phyloP scores from a whole-genome alignment of 768 basidiomycete genomes.

The Termitomyces sp. region DNA sequence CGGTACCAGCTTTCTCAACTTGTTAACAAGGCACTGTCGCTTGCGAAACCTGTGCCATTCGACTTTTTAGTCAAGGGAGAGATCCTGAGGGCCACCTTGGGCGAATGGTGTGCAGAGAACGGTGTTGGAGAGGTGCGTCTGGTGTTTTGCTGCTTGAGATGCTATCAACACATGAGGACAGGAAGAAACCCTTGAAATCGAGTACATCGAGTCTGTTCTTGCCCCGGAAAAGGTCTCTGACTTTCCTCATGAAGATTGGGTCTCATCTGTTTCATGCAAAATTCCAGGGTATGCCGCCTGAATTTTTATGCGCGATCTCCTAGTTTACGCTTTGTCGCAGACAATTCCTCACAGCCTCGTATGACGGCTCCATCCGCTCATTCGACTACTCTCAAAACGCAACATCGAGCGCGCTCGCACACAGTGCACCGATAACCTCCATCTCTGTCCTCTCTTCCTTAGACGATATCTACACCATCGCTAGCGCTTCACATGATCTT shows the following conservation, averaged over 20 bases:
- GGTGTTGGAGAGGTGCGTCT: slow-evolving; percentile 62
- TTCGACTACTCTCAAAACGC: slow-evolving; percentile 68
- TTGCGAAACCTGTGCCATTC: slow-evolving; percentile 76
- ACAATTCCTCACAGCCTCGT: slow-evolving; percentile 72
- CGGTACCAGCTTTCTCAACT: slow-evolving; percentile 97
- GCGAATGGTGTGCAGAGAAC: slow-evolving; percentile 69
- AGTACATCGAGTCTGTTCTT: slow-evolving; percentile 86
- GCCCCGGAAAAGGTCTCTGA: slow-evolving; percentile 80
- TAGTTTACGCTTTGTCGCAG: slow-evolving; percentile 30
- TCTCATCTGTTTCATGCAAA: slow-evolving; percentile 70
- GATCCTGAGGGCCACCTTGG: slow-evolving; percentile 65
- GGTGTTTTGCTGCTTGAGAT: background rate
- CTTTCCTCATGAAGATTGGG: slow-evolving; percentile 91
- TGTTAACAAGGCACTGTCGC: slow-evolving; percentile 87
- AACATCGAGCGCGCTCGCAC: slow-evolving; percentile 42
- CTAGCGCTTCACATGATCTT: slow-evolving; percentile 76
- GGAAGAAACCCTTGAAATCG: slow-evolving; percentile 90
- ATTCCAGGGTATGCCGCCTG: slow-evolving; percentile 40
- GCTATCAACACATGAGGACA: slow-evolving; percentile 19
- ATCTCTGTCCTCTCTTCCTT: slow-evolving; percentile 46
- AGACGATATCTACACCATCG: slow-evolving; percentile 36
- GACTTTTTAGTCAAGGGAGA: slow-evolving; percentile 89
- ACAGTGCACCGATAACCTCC: slow-evolving; percentile 66
- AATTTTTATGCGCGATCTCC: background rate
- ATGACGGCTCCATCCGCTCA: slow-evolving; percentile 70